These are phyloP conservation scores for Phytophthora citrophthora DNA, from an alignment of 352 stramenopile genomes.

Conservation along the genomic window DNA sequence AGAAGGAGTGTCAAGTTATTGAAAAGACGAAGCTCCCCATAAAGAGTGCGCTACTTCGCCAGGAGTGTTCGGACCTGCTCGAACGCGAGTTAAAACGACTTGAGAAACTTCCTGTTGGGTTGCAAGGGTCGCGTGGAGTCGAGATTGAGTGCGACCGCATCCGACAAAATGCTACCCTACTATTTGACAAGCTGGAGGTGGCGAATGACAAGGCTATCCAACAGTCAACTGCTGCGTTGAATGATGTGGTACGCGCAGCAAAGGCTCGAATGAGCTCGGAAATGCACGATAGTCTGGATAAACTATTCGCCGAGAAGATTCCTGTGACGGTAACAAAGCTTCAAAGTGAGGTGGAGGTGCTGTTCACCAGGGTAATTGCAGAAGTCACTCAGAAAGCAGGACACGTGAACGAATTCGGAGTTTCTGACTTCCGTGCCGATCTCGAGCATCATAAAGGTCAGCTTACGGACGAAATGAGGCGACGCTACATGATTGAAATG, in stretches of 20 bases:
- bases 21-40: slow-evolving; percentile 71
- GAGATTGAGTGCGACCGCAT: slow-evolving; percentile 66
- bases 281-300: slow-evolving; percentile 67
- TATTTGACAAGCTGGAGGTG: slow-evolving; percentile 82
- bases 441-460: slow-evolving; percentile 71
- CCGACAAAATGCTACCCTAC: slow-evolving; percentile 58
- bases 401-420: slow-evolving; percentile 30
- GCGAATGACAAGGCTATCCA: slow-evolving; percentile 78
- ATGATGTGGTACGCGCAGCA: slow-evolving; percentile 54
- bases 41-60: slow-evolving; percentile 52
- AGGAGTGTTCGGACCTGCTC: slow-evolving; percentile 60
- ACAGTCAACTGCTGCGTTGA: slow-evolving; percentile 54
- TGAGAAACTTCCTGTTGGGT: slow-evolving; percentile 52
- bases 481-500: slow-evolving; percentile 81
- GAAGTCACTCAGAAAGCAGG: slow-evolving; percentile 40
- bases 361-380: slow-evolving; percentile 37
- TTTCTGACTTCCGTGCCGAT: slow-evolving; percentile 52
- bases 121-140: slow-evolving; percentile 52
- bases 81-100: slow-evolving; percentile 52
- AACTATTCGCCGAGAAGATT: slow-evolving; percentile 52
- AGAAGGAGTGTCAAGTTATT: slow-evolving; percentile 59
- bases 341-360: slow-evolving; percentile 61
- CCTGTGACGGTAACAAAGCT: slow-evolving; percentile 67
- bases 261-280: slow-evolving; percentile 71
- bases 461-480: slow-evolving; percentile 69